Evolutionary conservation across 371 early-diverging fungal genomes (phyloP), one percentile per base, ranked within the genome.

Genomic region (Fennellomyces sp.): DNA sequence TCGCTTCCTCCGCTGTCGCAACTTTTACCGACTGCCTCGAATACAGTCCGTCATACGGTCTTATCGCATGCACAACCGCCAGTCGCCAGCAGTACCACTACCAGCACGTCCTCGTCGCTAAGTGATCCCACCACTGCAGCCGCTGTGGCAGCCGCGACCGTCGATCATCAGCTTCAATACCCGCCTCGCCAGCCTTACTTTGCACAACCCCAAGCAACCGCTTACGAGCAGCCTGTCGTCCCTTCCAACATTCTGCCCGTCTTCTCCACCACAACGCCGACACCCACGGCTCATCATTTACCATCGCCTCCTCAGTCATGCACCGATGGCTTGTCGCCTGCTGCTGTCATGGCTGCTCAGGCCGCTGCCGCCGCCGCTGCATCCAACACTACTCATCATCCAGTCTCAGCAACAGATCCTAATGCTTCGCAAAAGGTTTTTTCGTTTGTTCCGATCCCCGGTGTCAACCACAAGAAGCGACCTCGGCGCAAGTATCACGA

Each of bases 401-500:
- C 47, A 3, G 57, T 41, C 2, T 28, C 42, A 15, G 28, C 47
- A 21, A 47, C 52, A 17, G 33, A 45, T n/a, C 38, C 27, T 21
- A 36, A 38, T 38, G 60, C 63, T 15, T 59, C 59, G 19, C 72
- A 71, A 58, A 85, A 85, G 52, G 72, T 79, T 1, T 88, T 84
- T 64, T 83, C 86, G 0, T 88, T 88, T 69, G 87, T 88, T 0
- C 73, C 89, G 2, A 64, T 87, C 27, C 83, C 84, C 0, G 86
- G 86, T 11, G 74, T 83, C 15, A 83, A 82, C 56, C 80, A 83
- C 36, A 87, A 87, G 65, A 90, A 90, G 56, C 65, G 90, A 33
- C 87, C 85, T n/a, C 75, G 90, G 60, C 75, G 90, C 36, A 75
- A 84, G 52, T 88, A 82, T 45, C 86, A 88, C 60, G 90, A 90